Percentiles rank a stretch among this genome's conserved stretches.
These are phyloP conservation scores for Hypoxylon subgilvum DNA, from an alignment of 495 filamentous ascomycete species.

Conservation along the genomic window DNA sequence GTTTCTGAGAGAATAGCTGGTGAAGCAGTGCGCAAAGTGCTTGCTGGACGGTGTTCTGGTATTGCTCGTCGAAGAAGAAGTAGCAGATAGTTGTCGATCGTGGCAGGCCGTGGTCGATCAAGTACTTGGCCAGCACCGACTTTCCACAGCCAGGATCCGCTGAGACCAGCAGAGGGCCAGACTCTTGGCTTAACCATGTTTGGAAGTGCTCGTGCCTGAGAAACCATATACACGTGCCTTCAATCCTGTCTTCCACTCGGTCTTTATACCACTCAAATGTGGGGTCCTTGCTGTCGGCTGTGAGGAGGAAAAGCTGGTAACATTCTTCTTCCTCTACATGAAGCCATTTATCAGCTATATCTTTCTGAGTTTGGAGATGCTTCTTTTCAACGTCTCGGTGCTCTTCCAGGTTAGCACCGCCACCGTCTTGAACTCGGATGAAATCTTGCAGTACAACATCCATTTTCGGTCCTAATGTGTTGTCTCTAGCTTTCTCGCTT, in stretches of 20 bases:
- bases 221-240: conserved; percentile 44
- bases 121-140: conserved; percentile 50
- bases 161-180: conserved; percentile 42
- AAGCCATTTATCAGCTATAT: not conserved
- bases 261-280: conserved; percentile 51
- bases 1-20: conserved; percentile 38
- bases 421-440: no score
- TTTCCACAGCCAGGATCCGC: conserved; percentile 60
- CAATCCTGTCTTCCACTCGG: conserved; percentile 13
- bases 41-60: conserved; percentile 31
- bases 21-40: conserved; percentile 46
- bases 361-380: not conserved
- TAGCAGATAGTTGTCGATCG: conserved; percentile 35
- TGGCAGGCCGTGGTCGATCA: conserved; percentile 41
- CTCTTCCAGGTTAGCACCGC: no score
- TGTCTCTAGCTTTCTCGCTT: no score
- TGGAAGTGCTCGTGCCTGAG: conserved; percentile 26
- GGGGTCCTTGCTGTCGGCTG: not conserved
- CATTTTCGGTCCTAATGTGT: no score
- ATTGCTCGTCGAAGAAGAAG: conserved; percentile 45
- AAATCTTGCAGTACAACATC: no score
- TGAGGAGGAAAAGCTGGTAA: not conserved
- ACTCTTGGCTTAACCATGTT: conserved; percentile 7
- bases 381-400: not conserved
- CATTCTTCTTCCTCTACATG: not conserved